Percentiles rank a stretch among this genome's conserved stretches.
These are phyloP conservation scores for Hypomontagnella submonticulosa DNA, from an alignment of 495 filamentous ascomycete species.

Conservation along the genomic window DNA sequence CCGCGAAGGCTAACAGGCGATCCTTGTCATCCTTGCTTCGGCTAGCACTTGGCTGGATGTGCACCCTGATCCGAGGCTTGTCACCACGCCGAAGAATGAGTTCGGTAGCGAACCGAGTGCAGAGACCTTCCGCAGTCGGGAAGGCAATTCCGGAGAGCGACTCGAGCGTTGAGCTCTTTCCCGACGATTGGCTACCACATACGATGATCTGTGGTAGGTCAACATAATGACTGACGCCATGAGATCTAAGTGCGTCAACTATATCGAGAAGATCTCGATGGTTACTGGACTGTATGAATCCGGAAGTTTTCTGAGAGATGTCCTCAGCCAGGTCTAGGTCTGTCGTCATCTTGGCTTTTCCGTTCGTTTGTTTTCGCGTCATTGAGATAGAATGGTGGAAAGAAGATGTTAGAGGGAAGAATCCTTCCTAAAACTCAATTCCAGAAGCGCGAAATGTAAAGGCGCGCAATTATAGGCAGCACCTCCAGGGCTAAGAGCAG, in stretches of 20 bases:
- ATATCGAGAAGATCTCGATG: slow-evolving; percentile 59
- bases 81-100: slow-evolving; percentile 62
- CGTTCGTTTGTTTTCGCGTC: slow-evolving; percentile 13
- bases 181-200: slow-evolving; percentile 70
- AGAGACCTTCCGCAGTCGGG: slow-evolving; percentile 62
- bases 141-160: slow-evolving; percentile 73
- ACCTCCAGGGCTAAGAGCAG: too few relatives aligned
- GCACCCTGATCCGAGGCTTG: slow-evolving; percentile 46
- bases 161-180: slow-evolving; percentile 75
- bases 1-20: slow-evolving; percentile 48
- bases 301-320: slow-evolving; percentile 34
- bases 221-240: slow-evolving; percentile 68
- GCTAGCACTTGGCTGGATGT: slow-evolving; percentile 51
- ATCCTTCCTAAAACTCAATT: not conserved
- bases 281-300: slow-evolving; percentile 35
- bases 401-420: not conserved
- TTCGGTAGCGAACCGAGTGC: slow-evolving; percentile 69
- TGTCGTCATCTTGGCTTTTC: slow-evolving; percentile 25
- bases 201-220: slow-evolving; percentile 73
- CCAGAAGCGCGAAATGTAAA: not conserved
- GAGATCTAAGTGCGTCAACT: slow-evolving; percentile 65
- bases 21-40: slow-evolving; percentile 47
- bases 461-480: slow-evolving; percentile 40
- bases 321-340: slow-evolving; percentile 35
- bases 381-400: slow-evolving; percentile 11